These are phyloP conservation scores for Porodaedalea pini DNA, from an alignment of 1,284 basidiomycete species.

Conservation along the genomic window DNA sequence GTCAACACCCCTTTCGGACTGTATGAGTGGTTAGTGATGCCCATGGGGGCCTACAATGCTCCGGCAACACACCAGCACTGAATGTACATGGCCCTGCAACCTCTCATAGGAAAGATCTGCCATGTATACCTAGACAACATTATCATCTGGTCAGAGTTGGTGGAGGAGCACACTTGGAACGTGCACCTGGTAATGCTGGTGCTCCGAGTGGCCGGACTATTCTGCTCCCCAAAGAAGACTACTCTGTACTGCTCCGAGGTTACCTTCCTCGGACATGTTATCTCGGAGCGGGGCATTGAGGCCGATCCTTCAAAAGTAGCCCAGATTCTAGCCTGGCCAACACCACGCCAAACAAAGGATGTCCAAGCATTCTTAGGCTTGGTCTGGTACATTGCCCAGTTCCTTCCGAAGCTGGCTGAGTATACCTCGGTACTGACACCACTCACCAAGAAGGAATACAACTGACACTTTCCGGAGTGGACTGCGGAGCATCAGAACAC, in stretches of 20 bases:
- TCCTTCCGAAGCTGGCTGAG: no score
- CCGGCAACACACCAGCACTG: conserved; percentile 36
- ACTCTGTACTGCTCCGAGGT: conserved; percentile 27
- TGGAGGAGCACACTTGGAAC: conserved; percentile 35
- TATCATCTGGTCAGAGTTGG: conserved; percentile 37
- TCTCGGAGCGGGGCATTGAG: no score
- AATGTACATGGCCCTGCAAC: conserved; percentile 31
- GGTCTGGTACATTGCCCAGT: conserved; percentile 34
- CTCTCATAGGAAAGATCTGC: conserved; percentile 35
- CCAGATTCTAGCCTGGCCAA: conserved; percentile 26
- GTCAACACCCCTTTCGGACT: conserved; percentile 37
- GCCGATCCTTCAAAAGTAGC: no score
- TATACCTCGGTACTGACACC: conserved; percentile 33
- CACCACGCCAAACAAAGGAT: conserved; percentile 25
- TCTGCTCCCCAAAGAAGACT: conserved; percentile 33
- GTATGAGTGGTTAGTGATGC: conserved; percentile 44
- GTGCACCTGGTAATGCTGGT: conserved; percentile 30
- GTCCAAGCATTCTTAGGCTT: conserved; percentile 38
- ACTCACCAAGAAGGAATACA: conserved; percentile 30
- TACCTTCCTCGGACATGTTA: no score
- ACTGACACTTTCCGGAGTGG: conserved; percentile 34
- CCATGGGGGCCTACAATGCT: conserved; percentile 36
- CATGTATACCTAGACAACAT: conserved; percentile 45
- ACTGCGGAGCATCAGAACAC: conserved; percentile 28
- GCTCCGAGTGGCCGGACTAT: conserved; percentile 24